Evolutionary conservation across 1,139 yeast genomes (phyloP), one percentile per base, ranked within the genome.

Genomic region (Diutina scorzettiae): DNA sequence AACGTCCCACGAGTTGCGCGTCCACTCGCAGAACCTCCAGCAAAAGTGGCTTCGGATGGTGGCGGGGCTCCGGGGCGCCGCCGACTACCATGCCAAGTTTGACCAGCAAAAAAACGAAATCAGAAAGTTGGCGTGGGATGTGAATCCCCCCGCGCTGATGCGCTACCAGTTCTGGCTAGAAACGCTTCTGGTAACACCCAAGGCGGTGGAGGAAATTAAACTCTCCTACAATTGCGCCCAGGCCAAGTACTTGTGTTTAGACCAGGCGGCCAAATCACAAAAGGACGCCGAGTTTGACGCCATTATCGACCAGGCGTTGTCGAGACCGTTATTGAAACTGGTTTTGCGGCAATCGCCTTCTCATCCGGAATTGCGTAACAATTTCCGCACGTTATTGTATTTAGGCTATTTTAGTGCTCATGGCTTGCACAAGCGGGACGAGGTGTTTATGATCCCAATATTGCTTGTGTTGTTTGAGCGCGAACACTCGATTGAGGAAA

Each of bases 381-480:
- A 60, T 41, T 66, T 56, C 47, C 56, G 51, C 37, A 51, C 53
- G 30, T 50, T 69, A 42, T 58, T 69, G 37, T 66, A 64, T 48
- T 53, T 67, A 34, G 65, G 63, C 47, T 60, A 70, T 2, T 55
- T 68, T 27, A 57, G 66, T 1, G 46, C 46, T 6, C 66, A 61
- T 41, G 71, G 70, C 3, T 54, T 69, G 36, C 56, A 56, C 34
- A 63, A 62, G 43, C 69, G 64, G 43, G 73, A 69, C 46, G 71
- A 64, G 45, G 51, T 52, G 1, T 64, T 68, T 40, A 51, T 67
- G 44, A 63, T 69, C n/a, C 73, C 73, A 8, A 45, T 63, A 7
- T 50, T 64, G 9, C 51, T 68, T 30, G 44, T 63, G 5, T 42
- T 63, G 18, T 67, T 67, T 48, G 60, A 57, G 21, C 45, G 47